A percentile compares a stretch with the other conserved stretches of the same genome.
Conservation (phyloP, 257 asterid species). For the Salvia splendens region DNA sequence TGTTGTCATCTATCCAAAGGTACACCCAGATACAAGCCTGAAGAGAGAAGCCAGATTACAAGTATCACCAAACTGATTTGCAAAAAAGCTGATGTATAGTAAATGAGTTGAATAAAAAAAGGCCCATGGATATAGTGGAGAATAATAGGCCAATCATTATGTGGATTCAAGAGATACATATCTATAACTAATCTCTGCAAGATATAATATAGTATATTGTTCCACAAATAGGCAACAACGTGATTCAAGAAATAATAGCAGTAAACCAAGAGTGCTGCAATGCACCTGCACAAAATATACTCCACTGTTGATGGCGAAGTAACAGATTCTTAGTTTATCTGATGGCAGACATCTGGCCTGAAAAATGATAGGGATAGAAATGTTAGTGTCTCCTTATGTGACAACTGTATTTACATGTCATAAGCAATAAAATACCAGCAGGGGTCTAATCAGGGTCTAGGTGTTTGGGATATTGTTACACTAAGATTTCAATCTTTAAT, state of each 20-base stretch:
- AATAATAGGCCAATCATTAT: slow-evolving; percentile 9
- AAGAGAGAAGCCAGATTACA: slow-evolving; percentile 30
- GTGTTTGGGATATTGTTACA: slow-evolving; percentile 14
- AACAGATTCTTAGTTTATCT: slow-evolving; percentile 77
- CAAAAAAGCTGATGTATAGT: neutral
- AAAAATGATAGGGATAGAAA: slow-evolving; percentile 34
- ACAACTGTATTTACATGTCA: slow-evolving; percentile 30
- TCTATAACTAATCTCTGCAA: slow-evolving; percentile 19
- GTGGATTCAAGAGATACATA: slow-evolving; percentile 14
- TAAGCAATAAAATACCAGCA: slow-evolving; percentile 29
- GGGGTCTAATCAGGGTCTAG: slow-evolving; percentile 17
- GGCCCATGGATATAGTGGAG: slow-evolving; percentile 14
- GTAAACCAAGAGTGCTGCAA: slow-evolving; percentile 26
- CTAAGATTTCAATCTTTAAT: neutral
- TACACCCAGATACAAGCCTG: slow-evolving; percentile 81
- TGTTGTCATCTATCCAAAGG: slow-evolving; percentile 76
- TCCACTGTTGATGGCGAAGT: slow-evolving; percentile 61
- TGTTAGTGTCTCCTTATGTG: slow-evolving; percentile 31
- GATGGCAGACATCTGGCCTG: slow-evolving; percentile 96
- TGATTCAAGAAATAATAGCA: slow-evolving; percentile 17
- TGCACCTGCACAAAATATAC: slow-evolving; percentile 84
- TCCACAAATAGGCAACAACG: neutral
- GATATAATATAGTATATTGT: slow-evolving; percentile 8
- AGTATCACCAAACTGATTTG: slow-evolving; percentile 12
- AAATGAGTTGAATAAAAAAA: slow-evolving; percentile 18